Conservation (phyloP, 2,329 filamentous ascomycete species). For the Neofusicoccum kwambonambiense region DNA sequence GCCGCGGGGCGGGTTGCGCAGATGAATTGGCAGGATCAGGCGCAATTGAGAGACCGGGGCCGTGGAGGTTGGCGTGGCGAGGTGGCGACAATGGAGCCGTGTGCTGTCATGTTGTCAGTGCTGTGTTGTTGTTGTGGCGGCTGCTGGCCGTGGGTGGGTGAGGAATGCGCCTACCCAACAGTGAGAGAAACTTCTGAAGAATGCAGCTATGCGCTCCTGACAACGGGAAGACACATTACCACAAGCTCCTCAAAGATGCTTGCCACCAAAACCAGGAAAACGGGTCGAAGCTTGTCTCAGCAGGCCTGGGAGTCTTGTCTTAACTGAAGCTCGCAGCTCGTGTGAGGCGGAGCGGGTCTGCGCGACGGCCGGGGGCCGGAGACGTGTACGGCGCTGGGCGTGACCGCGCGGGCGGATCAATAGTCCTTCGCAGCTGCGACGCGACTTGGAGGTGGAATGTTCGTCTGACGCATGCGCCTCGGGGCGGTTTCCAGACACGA, state of each 20-base stretch:
- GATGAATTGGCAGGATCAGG: background rate
- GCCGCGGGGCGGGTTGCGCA: background rate
- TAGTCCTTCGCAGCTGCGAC: background rate
- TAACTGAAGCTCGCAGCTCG: background rate
- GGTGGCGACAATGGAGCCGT: background rate
- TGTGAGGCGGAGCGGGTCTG: background rate
- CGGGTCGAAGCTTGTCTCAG: background rate
- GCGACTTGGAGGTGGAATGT: conserved; percentile 8
- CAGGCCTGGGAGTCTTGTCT: background rate
- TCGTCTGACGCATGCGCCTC: conserved; percentile 8
- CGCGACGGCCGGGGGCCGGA: background rate
- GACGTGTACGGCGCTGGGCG: background rate
- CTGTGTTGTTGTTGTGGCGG: conserved; percentile 12
- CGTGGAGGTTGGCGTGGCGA: background rate
- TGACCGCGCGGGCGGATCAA: background rate
- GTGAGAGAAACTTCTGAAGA: conserved; percentile 9
- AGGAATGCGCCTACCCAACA: conserved; percentile 19
- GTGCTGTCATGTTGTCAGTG: conserved; percentile 9
- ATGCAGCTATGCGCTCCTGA: conserved; percentile 18
- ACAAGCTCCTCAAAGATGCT: background rate
- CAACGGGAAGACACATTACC: conserved; percentile 15
- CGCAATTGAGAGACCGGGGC: background rate
- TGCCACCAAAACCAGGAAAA: background rate
- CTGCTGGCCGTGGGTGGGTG: background rate
- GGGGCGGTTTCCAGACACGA: conserved; percentile 8